phyloP scores from a whole-genome alignment of 441 rosid genomes.

The Hura crepitans region DNA sequence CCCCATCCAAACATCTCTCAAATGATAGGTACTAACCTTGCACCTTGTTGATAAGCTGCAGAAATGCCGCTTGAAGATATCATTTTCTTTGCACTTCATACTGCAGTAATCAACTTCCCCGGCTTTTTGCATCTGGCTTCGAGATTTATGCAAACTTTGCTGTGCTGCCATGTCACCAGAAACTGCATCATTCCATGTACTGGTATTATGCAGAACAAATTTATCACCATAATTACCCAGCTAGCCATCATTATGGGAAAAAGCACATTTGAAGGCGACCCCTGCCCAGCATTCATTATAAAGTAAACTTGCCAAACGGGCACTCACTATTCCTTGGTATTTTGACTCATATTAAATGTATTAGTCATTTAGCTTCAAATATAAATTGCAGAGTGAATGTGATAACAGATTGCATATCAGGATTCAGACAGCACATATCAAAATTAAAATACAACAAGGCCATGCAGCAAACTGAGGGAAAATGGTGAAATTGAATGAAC shows the following conservation, averaged over 20 bases:
- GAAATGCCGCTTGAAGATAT: constrained; percentile 47
- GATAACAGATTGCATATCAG: not conserved
- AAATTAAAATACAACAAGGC: not conserved
- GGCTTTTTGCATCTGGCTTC: constrained; percentile 30
- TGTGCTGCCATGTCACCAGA: constrained; percentile 23
- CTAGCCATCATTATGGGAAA: too few relatives aligned
- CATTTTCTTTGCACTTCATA: constrained; percentile 34
- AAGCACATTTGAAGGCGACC: too few relatives aligned
- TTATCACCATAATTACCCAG: constrained; percentile 8
- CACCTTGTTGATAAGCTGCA: constrained; percentile 46
- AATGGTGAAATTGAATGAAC: not conserved
- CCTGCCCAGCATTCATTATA: too few relatives aligned
- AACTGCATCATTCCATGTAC: constrained; percentile 10
- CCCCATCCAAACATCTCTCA: too few relatives aligned
- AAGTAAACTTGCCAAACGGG: constrained; percentile 21
- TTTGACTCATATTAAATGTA: not conserved
- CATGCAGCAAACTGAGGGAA: not conserved
- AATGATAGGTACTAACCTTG: constrained; percentile 49
- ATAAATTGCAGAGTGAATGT: too few relatives aligned
- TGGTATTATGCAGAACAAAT: constrained; percentile 19
- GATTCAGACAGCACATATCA: not conserved
- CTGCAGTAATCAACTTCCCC: constrained; percentile 22
- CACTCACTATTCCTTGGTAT: constrained; percentile 14
- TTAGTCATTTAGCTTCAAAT: not conserved
- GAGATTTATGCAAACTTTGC: constrained; percentile 22